Base-by-base conservation (phyloP, 352 stramenopile species). In the Thalassiosira ordinaria region DNA sequence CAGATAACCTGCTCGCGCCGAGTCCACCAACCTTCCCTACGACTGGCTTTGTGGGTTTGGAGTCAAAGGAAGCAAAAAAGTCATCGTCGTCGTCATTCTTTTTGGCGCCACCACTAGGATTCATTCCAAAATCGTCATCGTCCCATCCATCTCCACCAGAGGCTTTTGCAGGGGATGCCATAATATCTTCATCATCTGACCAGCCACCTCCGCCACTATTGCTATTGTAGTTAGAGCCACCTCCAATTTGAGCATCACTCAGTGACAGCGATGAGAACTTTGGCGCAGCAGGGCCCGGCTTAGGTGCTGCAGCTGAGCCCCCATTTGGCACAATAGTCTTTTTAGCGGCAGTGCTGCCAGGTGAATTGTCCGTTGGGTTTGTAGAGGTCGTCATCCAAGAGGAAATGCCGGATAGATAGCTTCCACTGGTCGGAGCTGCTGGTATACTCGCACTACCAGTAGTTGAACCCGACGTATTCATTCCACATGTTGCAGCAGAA, bases 381-480 rank as follows among this genome's bases (percentile, higher is more conserved):
- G 72, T 51, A 0, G 84, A 82, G 56, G 72, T 84, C 22, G 79
- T 63, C 72, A 91, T 89, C 86, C 89, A 92, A 24, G 86, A 91
- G 1, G 86, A 88, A n/a, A 93, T 27, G 22, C 86, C 86, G 20
- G 78, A 82, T n/a, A 94, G 67, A 57, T 92, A 91, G 16, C 84
- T 61, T 35, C 75, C 78, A 53, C 55, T 81, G 6, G 56, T 35
- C 11, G 72, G 68, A 31, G 80, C 70, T 29, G 61, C 22, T 20
- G 49, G 2, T 49, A 20, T 47, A 20, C 59, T 20, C 39, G 27
- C 16, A 24, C 27, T 53, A 16, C 16, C 61, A 24, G 14, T 11
- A 49, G 26, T 52, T 22, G 26, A 18, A 26, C 56, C 39, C n/a
- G 31, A 1, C 14, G 51, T 52, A 31, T 41, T 35, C 37, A 68